Base-by-base conservation (phyloP, 2,329 filamentous ascomycete species). In the Venturia nashicola region DNA sequence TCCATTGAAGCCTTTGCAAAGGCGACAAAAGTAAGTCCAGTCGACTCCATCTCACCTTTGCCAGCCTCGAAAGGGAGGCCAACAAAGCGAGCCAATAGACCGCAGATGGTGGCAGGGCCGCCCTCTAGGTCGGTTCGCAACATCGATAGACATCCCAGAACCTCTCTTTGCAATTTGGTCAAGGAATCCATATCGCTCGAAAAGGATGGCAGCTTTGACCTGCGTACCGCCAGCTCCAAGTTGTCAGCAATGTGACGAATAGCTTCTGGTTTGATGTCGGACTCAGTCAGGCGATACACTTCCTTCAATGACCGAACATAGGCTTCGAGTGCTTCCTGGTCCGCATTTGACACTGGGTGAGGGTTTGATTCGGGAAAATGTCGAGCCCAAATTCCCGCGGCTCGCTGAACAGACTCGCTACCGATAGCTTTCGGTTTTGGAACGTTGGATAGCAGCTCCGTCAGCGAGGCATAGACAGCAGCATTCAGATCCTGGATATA, bases 311-410 rank as follows among this genome's bases (percentile, higher is more conserved):
- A 82, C 27, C 86, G 82, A 0, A 94, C 83, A 76, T 96, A 97
- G n/a, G 91, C 89, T 39, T 90, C 77, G n/a, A 93, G 82, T 12
- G 90, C 91, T 64, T 87, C 86, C 71, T 96, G 90, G 68, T 94
- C 95, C 14, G 71, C 71, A 64, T 72, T 71, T 34, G 34, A 43
- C 27, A 51, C 60, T 51, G 64, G 12, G 65, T 62, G 54, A 64
- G 61, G 69, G 71, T 67, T 40, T 66, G 67, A 64, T 57, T 57
- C 51, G 68, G 68, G 34, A 40, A 74, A 72, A 64, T 76, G 75
- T 18, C 65, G 67, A 34, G 66, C 72, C 74, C 74, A 76, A 1
- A 74, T 67, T 3, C 61, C 63, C n/a, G 71, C 71, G 34, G 74
- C 73, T 61, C 73, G 71, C 18, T 71, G 67, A 18, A 76, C 64